phyloP scores from a whole-genome alignment of 2,329 filamentous ascomycete genomes.

The Ceratocystis huliohia region DNA sequence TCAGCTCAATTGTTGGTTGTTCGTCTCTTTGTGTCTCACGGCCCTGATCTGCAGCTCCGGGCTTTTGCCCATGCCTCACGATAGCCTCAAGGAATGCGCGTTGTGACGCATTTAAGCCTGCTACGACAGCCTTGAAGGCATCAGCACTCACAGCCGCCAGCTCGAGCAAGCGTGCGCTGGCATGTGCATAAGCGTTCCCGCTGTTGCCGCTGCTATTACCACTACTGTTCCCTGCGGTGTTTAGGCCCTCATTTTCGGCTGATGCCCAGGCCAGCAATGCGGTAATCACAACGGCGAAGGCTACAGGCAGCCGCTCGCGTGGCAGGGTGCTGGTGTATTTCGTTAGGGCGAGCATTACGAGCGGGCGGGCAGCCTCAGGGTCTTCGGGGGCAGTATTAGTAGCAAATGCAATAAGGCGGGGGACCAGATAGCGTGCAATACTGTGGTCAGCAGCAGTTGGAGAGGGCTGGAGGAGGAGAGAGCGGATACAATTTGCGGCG shows the following conservation, averaged over 20 bases:
- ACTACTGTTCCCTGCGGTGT: not conserved
- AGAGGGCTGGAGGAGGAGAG: conserved; percentile 57
- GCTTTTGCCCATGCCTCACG: conserved; percentile 48
- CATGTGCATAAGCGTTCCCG: conserved; percentile 49
- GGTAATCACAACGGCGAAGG: conserved; percentile 65
- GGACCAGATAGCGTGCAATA: conserved; percentile 62
- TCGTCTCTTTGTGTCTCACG: conserved; percentile 30
- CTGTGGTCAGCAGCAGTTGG: conserved; percentile 55
- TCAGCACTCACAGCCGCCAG: conserved; percentile 62
- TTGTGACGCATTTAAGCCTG: conserved; percentile 55
- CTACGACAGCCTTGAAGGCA: conserved; percentile 63
- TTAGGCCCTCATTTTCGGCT: conserved; percentile 41
- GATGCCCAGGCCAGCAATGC: conserved; percentile 61
- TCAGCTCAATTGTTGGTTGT: conserved; percentile 77
- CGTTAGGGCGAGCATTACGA: conserved; percentile 62
- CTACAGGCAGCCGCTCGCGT: conserved; percentile 39
- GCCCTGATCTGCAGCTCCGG: conserved; percentile 31
- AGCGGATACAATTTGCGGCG: conserved; percentile 78
- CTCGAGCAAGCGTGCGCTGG: conserved; percentile 63
- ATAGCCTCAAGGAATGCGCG: conserved; percentile 70
- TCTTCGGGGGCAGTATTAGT: conserved; percentile 60
- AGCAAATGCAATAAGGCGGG: conserved; percentile 64
- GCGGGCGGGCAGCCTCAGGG: conserved; percentile 58
- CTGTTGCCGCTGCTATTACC: too few relatives aligned
- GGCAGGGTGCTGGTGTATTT: conserved; percentile 48